Conservation (phyloP, 2,329 filamentous ascomycete genomes). For the Immersiporthe knoxdaviesiana region DNA sequence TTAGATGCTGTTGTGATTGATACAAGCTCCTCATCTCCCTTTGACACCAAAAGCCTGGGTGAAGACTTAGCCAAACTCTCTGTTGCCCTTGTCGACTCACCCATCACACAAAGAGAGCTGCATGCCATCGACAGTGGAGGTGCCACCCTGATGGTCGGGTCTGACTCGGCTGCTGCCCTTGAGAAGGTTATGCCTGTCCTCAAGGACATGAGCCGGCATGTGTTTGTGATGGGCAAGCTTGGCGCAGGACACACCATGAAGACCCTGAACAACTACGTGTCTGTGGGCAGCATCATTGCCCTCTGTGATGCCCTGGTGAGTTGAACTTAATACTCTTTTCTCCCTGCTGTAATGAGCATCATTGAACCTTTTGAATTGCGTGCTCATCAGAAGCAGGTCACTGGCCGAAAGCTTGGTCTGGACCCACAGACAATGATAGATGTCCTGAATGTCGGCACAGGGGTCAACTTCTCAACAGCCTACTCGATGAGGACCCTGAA, state of each 20-base stretch:
- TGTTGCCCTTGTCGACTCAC: constrained; percentile 6
- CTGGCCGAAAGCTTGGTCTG: constrained; percentile 12
- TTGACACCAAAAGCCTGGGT: neutral
- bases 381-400: neutral
- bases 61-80: neutral
- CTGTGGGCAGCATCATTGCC: constrained; percentile 14
- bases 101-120: constrained; percentile 9
- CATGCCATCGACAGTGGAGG: constrained; percentile 14
- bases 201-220: constrained; percentile 6
- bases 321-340: neutral
- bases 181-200: constrained; percentile 4
- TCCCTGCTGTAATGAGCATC: too few relatives aligned
- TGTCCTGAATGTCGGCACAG: constrained; percentile 8
- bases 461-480: constrained; percentile 3
- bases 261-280: constrained; percentile 16
- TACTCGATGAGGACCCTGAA: constrained; percentile 12
- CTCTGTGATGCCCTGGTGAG: constrained; percentile 13
- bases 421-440: constrained; percentile 13
- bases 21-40: constrained; percentile 12
- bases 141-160: constrained; percentile 14
- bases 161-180: neutral
- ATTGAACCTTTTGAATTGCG: neutral
- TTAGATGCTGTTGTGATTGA: constrained; percentile 12
- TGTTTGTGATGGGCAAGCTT: constrained; percentile 13
- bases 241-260: constrained; percentile 13